These are phyloP conservation scores for Penicillium sp. DNA, from an alignment of 2,329 filamentous ascomycete genomes.

Conservation along the genomic window DNA sequence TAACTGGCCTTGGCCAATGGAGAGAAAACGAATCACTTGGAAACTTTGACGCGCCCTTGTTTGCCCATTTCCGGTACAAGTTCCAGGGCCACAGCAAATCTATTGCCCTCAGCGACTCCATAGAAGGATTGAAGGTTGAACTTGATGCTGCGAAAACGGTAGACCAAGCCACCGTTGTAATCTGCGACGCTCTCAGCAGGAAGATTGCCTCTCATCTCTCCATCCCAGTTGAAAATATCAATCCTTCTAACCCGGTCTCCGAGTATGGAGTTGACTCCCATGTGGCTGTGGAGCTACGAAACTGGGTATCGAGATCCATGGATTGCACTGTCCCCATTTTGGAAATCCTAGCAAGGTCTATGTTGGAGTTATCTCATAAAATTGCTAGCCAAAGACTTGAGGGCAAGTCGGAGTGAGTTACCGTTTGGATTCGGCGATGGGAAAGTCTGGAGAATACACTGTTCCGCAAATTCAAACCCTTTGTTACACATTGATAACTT, in stretches of 20 bases:
- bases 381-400: constrained; percentile 14
- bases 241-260: constrained; percentile 26
- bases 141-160: constrained; percentile 9
- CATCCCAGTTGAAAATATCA: constrained; percentile 21
- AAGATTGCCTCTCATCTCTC: constrained; percentile 22
- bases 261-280: constrained; percentile 45
- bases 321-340: constrained; percentile 28
- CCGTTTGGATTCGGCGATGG: no score
- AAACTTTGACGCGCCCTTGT: constrained; percentile 25
- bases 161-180: constrained; percentile 18
- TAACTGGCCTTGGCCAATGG: constrained; percentile 27
- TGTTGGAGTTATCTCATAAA: constrained; percentile 23
- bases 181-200: constrained; percentile 15
- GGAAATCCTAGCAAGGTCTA: constrained; percentile 29
- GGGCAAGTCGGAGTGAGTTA: background rate
- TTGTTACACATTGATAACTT: no score
- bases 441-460: no score
- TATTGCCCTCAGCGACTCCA: background rate
- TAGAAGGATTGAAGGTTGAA: constrained; percentile 10
- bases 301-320: constrained; percentile 41
- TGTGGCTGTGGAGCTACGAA: constrained; percentile 47
- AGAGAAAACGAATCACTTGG: constrained; percentile 19
- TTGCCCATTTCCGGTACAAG: constrained; percentile 23
- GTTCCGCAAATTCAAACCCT: no score
- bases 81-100: background rate